Evolutionary conservation across 371 early-diverging fungal genomes (phyloP).

Genomic region (Rhizopus sp.): DNA sequence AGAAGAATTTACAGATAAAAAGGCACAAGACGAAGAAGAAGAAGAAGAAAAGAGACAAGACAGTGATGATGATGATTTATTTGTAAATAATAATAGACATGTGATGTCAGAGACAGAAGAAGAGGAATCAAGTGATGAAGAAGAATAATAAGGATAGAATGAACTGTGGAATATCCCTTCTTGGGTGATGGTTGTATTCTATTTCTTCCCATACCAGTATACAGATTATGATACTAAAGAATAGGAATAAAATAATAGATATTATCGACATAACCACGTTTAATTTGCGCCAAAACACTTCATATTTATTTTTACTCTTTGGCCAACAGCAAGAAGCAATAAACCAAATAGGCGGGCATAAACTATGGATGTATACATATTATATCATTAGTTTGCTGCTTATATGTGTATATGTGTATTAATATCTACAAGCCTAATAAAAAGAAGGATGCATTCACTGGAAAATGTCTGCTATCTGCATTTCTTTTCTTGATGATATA

Average conservation of each 20-base stretch:
- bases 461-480: constrained; percentile 8
- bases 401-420: background rate
- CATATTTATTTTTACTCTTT: constrained; percentile 15
- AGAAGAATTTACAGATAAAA: constrained; percentile 34
- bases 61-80: constrained; percentile 56
- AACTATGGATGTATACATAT: background rate
- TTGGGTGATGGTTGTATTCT: constrained; percentile 3
- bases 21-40: constrained; percentile 16
- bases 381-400: background rate
- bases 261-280: constrained; percentile 15
- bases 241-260: constrained; percentile 3
- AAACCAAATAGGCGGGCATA: constrained; percentile 27
- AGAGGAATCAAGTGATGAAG: constrained; percentile 32
- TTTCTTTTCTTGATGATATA: constrained; percentile 4
- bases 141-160: constrained; percentile 12
- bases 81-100: constrained; percentile 68
- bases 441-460: constrained; percentile 13
- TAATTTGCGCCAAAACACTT: constrained; percentile 22
- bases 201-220: background rate
- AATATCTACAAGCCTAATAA: constrained; percentile 23
- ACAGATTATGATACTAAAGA: background rate
- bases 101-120: constrained; percentile 45
- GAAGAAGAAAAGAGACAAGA: constrained; percentile 24
- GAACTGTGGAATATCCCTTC: background rate
- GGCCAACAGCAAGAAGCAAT: constrained; percentile 18